Evolutionary conservation across 2,329 filamentous ascomycete species (phyloP).

Genomic region (Paracoccidioides lutzii): DNA sequence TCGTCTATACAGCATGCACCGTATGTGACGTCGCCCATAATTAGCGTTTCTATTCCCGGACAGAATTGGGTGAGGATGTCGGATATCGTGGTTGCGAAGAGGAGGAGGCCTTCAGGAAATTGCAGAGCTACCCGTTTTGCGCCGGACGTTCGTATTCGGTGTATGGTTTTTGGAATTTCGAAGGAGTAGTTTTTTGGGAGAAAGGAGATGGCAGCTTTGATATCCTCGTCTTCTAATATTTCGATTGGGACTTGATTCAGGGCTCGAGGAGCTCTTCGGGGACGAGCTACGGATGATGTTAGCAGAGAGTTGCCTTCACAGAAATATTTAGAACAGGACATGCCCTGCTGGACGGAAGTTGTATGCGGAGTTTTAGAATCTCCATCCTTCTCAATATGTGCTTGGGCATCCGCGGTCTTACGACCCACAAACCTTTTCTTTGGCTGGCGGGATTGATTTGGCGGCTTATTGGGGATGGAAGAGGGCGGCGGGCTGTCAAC

Average conservation of each 20-base stretch:
- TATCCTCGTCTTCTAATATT: slow-evolving; percentile 70
- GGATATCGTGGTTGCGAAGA: slow-evolving; percentile 95
- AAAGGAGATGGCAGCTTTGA: slow-evolving; percentile 75
- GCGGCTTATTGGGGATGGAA: neutral
- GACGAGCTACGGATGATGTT: slow-evolving; percentile 48
- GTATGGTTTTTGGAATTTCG: slow-evolving; percentile 95
- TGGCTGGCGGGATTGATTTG: slow-evolving; percentile 47
- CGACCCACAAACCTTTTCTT: slow-evolving; percentile 88
- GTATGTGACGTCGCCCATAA: slow-evolving; percentile 99
- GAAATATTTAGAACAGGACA: slow-evolving; percentile 6
- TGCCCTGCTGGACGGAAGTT: slow-evolving; percentile 37
- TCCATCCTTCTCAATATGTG: slow-evolving; percentile 40
- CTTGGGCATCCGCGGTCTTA: slow-evolving; percentile 47
- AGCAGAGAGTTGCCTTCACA: slow-evolving; percentile 2
- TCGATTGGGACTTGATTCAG: slow-evolving; percentile 82
- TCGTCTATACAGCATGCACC: slow-evolving; percentile 98
- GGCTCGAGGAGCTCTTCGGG: slow-evolving; percentile 62
- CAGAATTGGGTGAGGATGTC: slow-evolving; percentile 95
- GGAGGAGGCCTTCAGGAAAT: slow-evolving; percentile 85
- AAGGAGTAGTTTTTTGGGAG: slow-evolving; percentile 96
- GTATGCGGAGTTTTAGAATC: slow-evolving; percentile 33
- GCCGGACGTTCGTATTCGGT: slow-evolving; percentile 68
- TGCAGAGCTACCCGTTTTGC: slow-evolving; percentile 84
- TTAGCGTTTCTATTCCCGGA: slow-evolving; percentile 77
- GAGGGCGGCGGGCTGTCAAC: neutral